Conservation (phyloP, 2,329 filamentous ascomycete genomes). For the Fusarium guadeloupense region DNA sequence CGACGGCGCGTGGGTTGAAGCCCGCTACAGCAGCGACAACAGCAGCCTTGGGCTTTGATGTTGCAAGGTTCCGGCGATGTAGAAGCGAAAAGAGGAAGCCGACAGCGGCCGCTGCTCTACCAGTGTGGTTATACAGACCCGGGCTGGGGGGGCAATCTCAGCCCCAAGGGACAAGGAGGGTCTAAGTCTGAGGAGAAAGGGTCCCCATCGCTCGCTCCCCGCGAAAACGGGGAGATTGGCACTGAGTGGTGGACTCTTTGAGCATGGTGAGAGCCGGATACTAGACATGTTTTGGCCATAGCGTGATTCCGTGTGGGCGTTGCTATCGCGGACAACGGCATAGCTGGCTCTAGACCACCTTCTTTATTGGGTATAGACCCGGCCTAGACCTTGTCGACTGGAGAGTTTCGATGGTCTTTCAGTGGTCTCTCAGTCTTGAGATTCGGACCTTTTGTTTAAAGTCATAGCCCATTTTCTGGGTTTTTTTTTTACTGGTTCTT, state of each 20-base stretch:
- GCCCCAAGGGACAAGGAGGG: slow-evolving; percentile 29
- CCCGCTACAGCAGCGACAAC: slow-evolving; percentile 33
- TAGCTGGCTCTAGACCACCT: slow-evolving; percentile 20
- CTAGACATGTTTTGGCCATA: slow-evolving; percentile 28
- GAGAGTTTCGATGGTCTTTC: slow-evolving; percentile 20
- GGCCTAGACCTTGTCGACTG: slow-evolving; percentile 16
- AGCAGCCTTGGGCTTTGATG: slow-evolving; percentile 21
- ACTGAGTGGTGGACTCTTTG: not conserved
- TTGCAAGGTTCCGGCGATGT: slow-evolving; percentile 27
- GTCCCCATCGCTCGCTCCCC: slow-evolving; percentile 37
- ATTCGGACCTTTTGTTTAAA: slow-evolving; percentile 42
- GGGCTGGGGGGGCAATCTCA: slow-evolving; percentile 27
- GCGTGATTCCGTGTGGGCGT: slow-evolving; percentile 4
- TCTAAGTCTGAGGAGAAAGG: slow-evolving; percentile 19
- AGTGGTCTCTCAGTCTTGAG: slow-evolving; percentile 18
- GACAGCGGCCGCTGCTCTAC: slow-evolving; percentile 33
- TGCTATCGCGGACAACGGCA: slow-evolving; percentile 33
- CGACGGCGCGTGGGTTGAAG: slow-evolving; percentile 35
- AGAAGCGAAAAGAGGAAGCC: slow-evolving; percentile 29
- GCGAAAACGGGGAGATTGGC: slow-evolving; percentile 27
- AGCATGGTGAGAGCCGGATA: slow-evolving; percentile 9
- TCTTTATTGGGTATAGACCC: slow-evolving; percentile 24
- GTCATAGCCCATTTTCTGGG: slow-evolving; percentile 1
- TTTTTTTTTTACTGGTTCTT: slow-evolving; percentile 12
- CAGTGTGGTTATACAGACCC: slow-evolving; percentile 35